phyloP scores from a whole-genome alignment of 2,329 filamentous ascomycete species.

The Zasmidium angulare region DNA sequence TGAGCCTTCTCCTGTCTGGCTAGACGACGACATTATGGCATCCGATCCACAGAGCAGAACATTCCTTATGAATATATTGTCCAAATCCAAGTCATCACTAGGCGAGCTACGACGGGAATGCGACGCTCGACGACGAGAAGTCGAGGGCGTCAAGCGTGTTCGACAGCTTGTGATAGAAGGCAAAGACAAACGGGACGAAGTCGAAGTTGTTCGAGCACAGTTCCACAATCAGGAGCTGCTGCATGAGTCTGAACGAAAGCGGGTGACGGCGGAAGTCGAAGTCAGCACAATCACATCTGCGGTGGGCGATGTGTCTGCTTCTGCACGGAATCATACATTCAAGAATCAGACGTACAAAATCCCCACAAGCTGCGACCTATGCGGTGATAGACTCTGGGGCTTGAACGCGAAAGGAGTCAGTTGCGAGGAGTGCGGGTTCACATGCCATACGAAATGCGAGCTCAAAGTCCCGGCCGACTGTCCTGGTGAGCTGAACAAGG shows the following conservation, averaged over 20 bases:
- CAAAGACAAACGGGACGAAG: conserved; percentile 84
- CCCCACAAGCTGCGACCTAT: conserved; percentile 96
- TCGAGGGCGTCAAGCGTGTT: conserved; percentile 71
- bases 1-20: conserved; percentile 94
- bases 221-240: conserved; percentile 82
- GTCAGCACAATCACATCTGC: conserved; percentile 87
- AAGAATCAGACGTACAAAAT: conserved; percentile 99
- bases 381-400: conserved; percentile 95
- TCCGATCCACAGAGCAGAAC: conserved; percentile 84
- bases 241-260: conserved; percentile 79
- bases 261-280: conserved; percentile 87
- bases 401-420: conserved; percentile 95
- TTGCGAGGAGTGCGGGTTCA: conserved; percentile 94
- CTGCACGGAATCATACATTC: conserved; percentile 95
- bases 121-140: conserved; percentile 81
- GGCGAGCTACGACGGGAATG: conserved; percentile 78
- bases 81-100: conserved; percentile 83
- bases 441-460: conserved; percentile 97
- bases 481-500: conserved; percentile 88
- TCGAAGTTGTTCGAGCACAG: conserved; percentile 77
- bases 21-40: conserved; percentile 85
- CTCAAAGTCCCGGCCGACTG: conserved; percentile 98
- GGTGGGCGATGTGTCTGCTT: conserved; percentile 88
- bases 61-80: conserved; percentile 85
- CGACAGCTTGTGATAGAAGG: conserved; percentile 79